Evolutionary conservation across 108 stramenopile species (phyloP), one percentile per base, ranked within the genome.

Genomic region (Skeletonema grethae): DNA sequence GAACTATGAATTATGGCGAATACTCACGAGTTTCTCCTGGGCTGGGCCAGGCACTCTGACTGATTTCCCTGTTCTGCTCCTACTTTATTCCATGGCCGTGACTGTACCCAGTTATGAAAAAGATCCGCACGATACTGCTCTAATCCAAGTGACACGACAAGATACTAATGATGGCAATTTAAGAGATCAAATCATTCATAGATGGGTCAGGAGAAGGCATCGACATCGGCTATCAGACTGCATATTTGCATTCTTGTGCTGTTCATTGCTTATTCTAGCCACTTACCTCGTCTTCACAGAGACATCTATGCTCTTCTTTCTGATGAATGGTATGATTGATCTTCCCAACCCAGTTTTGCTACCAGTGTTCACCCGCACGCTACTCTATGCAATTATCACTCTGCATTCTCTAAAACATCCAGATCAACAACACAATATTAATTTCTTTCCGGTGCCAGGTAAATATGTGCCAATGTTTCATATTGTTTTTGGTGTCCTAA

Each of bases 1-100:
- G 12, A 36, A 75, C 38, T 70, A 76, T 34, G 79, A 80, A 24
- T n/a, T 80, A 60, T 80, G 79, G 79, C 48, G 79, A n/a, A 76
- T 80, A 20, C 1, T 76, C 0, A 80, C 79, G 0, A 62, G 67
- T 16, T 70, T 80, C 30, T 55, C 69, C 1, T 80, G 69, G 74
- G 62, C 57, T 11, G 73, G 79, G 16, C 66, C 78, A 6, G 79
- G 79, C 10, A 75, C 69, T 0, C 38, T 80, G 9, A 28, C 43
- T 8, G 79, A 75, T 15, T 75, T 80, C 18, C 63, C 43, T 0
- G 74, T 70, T 38, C 55, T 80, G 39, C 43, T 80, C 12, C 48
- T 75, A 43, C 58, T 80, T 0, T 80, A 76, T 71, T 53, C 75
- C 34, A 80, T 80, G 63, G 46, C 31, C 7, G 43, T 53, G 8